Evolutionary conservation across 192 early-diverging fungal genomes (phyloP).

Genomic region (Pilaira anomala): DNA sequence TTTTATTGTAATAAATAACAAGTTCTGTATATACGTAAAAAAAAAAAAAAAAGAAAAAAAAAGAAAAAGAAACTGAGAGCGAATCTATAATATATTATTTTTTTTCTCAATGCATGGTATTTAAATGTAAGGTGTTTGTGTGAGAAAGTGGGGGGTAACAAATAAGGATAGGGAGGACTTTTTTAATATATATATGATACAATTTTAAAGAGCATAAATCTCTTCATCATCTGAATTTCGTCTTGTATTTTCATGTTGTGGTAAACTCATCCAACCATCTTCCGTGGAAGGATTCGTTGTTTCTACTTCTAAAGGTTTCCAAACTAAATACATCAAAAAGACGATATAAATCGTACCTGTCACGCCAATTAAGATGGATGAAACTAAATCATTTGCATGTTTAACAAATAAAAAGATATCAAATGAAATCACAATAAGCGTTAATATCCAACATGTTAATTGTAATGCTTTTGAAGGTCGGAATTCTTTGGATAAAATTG

Average conservation of each 20-base stretch:
- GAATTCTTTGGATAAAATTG: conserved; percentile 12
- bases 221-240: conserved; percentile 3
- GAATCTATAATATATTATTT: no score
- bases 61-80: no score
- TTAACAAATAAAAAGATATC: conserved; percentile 21
- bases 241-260: conserved; percentile 7
- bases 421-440: conserved; percentile 16
- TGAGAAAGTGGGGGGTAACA: no score
- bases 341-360: not conserved
- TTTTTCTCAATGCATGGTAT: no score
- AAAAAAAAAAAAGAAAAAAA: no score
- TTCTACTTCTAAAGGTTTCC: conserved; percentile 7
- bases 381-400: conserved; percentile 2
- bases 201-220: conserved; percentile 5
- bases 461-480: conserved; percentile 6
- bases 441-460: conserved; percentile 7
- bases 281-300: not conserved
- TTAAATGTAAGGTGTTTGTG: no score
- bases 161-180: no score
- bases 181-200: no score
- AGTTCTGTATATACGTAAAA: no score
- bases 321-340: conserved; percentile 12
- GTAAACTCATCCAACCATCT: conserved; percentile 14
- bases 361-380: conserved; percentile 1
- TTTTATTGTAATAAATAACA: no score